Base-by-base conservation (phyloP, 331 rosid genomes). In the Telfairia occidentalis region DNA sequence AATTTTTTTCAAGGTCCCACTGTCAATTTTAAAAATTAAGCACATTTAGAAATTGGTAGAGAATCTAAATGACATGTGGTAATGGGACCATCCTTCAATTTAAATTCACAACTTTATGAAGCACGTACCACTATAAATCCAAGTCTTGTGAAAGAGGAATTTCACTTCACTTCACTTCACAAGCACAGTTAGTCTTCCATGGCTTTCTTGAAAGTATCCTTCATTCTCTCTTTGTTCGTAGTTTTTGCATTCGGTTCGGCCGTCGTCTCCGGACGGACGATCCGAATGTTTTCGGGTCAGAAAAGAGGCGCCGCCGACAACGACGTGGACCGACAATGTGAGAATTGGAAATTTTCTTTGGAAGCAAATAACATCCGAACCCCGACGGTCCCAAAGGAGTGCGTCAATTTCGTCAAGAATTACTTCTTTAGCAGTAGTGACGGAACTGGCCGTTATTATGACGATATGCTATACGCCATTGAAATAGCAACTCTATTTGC, bases 301-400 rank as follows among this genome's bases (percentile, higher is more conserved):
- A 69, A 1, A 75, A 66, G 12, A 16, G 71, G 37, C 32, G 76
- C n/a, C 71, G 74, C 49, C 9, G 11, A 8, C 9, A 8, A 6
- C 45, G 45, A 40, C 2, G 8, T 0, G 50, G 28, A 10, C 60
- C 2, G 74, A 16, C 80, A 45, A 78, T 92, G 96, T 82, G 97
- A 89, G 55, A 86, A 90, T 82, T 92, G 96, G 97, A 82, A 90
- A 73, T 84, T 89, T 46, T 58, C 92, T 59, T 84, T 86, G 24
- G 96, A 92, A 85, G 88, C 89, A 67, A 88, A 90, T 83, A 81
- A 92, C 84, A 87, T 84, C n/a, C n/a, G n/a, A n/a, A n/a, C n/a
- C n/a, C n/a, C n/a, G n/a, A n/a, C n/a, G n/a, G n/a, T n/a, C n/a
- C 96, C 90, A 43, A 54, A 50, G 6, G 57, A 78, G 46, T 92